phyloP scores from a whole-genome alignment of 2,329 filamentous ascomycete genomes.

The Trichoderma oligosporum region DNA sequence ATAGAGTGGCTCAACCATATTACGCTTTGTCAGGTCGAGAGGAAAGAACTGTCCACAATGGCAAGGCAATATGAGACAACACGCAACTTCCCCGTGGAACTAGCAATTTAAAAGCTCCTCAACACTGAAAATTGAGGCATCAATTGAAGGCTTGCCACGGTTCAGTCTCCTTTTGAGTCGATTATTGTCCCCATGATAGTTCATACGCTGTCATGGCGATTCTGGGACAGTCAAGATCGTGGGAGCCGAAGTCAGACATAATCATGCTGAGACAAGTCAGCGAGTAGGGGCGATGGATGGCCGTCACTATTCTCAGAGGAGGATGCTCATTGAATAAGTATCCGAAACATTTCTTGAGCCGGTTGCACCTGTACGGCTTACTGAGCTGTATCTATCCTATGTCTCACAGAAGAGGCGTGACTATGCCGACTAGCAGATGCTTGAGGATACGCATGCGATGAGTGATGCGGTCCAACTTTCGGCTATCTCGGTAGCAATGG shows the following conservation, averaged over 20 bases:
- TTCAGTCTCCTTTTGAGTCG: background rate
- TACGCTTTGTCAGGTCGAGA: background rate
- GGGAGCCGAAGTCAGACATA: conserved; percentile 21
- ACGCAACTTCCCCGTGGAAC: conserved; percentile 10
- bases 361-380: conserved; percentile 27
- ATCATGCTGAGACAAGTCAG: conserved; percentile 28
- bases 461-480: background rate
- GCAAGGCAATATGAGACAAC: conserved; percentile 1
- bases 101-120: background rate
- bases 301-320: conserved; percentile 22
- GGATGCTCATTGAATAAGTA: conserved; percentile 30
- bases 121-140: background rate
- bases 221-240: background rate
- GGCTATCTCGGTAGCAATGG: background rate
- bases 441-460: conserved; percentile 23
- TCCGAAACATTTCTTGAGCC: conserved; percentile 30
- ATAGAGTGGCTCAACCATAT: background rate
- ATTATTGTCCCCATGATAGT: background rate
- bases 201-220: conserved; percentile 1
- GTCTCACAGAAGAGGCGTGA: conserved; percentile 17
- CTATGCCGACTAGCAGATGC: conserved; percentile 21
- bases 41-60: conserved; percentile 5
- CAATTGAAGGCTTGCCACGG: background rate
- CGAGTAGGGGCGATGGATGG: conserved; percentile 21
- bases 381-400: conserved; percentile 26